Base-by-base conservation (phyloP, 768 basidiomycete species). In the Phylloporus rhodoxanthus region DNA sequence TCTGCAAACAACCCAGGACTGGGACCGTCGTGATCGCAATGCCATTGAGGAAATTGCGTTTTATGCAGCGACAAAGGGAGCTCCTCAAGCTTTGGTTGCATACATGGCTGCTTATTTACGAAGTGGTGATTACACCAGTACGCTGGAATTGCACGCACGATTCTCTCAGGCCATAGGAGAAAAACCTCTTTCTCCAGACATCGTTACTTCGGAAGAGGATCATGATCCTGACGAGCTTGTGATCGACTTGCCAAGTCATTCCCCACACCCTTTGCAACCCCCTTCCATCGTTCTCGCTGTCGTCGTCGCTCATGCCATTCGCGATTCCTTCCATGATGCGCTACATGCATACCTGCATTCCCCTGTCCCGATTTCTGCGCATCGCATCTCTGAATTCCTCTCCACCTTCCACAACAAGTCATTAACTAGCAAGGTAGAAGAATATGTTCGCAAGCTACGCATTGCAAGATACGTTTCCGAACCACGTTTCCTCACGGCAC, bases 251-350 rank as follows among this genome's bases (percentile, higher is more conserved):
- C 53, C 65, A 17, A 40, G 56, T 20, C 52, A 55, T 32, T 49
- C 55, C 4, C 20, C 51, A 43, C 50, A 54, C 52, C 36, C 44
- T 20, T 28, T 38, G 11, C 54, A 52, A 9, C 62, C 58, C 2
- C 47, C 70, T 55, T 45, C 71, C n/a, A 52, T 82, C 28, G 66
- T 85, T 21, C 70, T 84, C 28, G 72, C 73, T 10, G 80, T 72
- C 6, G 67, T 80, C n/a, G 70, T 79, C 19, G 88, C 88, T 14
- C 68, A 80, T 61, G 82, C 83, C 4, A 75, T 81, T 61, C 66
- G 71, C 26, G 68, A 79, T 57, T 71, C 75, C n/a, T 87, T 89
- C 55, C 57, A 67, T n/a, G 72, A 64, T 28, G 84, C 85, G 3
- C 59, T 87, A 41, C 64, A 66, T 37, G 59, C 63, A 5, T 79